Percentiles rank a stretch among this genome's conserved stretches.
Evolutionary conservation across 148 eudicot species (phyloP).

Genomic region (Persicaria maculosa): DNA sequence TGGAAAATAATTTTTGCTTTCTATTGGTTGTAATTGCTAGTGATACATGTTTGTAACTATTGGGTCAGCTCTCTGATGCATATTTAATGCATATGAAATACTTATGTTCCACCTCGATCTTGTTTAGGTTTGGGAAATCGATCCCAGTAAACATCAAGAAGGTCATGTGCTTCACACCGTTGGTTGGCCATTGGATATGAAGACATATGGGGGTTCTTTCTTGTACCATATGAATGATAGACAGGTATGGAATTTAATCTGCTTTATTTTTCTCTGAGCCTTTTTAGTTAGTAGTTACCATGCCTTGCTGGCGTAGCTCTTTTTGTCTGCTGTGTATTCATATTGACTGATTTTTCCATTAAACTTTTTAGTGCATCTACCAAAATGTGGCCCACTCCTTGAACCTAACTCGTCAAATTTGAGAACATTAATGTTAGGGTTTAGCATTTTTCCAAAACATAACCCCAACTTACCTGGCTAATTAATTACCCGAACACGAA

Average conservation of each 20-base stretch:
- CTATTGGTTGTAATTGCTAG: background rate
- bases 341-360: background rate
- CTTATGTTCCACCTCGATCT: background rate
- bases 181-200: constrained; percentile 91
- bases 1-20: background rate
- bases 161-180: constrained; percentile 83
- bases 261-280: background rate
- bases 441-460: no score
- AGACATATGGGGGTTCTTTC: constrained; percentile 96
- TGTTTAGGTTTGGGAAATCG: constrained; percentile 88
- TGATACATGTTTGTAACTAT: background rate
- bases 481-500: no score
- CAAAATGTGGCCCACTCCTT: background rate
- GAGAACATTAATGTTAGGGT: no score
- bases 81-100: background rate
- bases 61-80: background rate
- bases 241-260: constrained; percentile 37
- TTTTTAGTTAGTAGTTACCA: background rate
- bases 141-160: constrained; percentile 66
- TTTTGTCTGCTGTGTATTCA: background rate
- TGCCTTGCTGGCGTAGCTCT: background rate
- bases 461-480: no score
- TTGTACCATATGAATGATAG: constrained; percentile 92
- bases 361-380: background rate
- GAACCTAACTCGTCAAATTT: no score